Evolutionary conservation across 345 rosid species (phyloP).

Genomic region (Gossypium thurberi): DNA sequence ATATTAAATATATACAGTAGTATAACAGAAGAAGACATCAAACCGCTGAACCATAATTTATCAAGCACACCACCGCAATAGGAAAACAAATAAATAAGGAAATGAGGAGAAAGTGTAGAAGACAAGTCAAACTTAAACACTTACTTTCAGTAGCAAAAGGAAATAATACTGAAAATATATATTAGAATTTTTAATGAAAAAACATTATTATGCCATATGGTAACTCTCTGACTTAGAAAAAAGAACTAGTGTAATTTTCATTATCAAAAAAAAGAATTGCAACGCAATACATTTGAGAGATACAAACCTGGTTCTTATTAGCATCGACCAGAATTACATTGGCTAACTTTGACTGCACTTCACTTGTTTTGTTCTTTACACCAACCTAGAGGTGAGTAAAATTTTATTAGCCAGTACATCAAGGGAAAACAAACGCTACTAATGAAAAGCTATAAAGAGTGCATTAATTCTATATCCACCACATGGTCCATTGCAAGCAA

Average conservation of each 20-base stretch:
- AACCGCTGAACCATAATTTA: background rate
- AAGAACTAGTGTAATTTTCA: background rate
- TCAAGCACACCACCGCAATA: background rate
- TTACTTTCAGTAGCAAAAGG: background rate
- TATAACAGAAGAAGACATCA: background rate
- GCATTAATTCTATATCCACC: constrained; percentile 4
- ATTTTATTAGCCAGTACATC: constrained; percentile 6
- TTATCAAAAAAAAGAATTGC: background rate
- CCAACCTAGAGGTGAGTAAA: constrained; percentile 56
- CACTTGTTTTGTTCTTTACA: constrained; percentile 73
- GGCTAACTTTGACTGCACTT: constrained; percentile 28
- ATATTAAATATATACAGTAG: background rate
- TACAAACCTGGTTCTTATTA: constrained; percentile 59
- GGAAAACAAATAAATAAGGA: background rate
- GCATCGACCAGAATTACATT: constrained; percentile 48
- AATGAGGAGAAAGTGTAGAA: background rate
- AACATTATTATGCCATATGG: background rate
- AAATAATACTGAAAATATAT: background rate
- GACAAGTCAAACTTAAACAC: background rate
- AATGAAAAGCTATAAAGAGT: background rate
- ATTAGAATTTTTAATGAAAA: background rate
- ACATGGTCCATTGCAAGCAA: background rate
- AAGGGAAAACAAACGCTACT: background rate
- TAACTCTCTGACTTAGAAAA: background rate
- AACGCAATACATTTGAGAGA: background rate